Base-by-base conservation (phyloP, 2,329 filamentous ascomycete genomes). In the Colletotrichum musicola region DNA sequence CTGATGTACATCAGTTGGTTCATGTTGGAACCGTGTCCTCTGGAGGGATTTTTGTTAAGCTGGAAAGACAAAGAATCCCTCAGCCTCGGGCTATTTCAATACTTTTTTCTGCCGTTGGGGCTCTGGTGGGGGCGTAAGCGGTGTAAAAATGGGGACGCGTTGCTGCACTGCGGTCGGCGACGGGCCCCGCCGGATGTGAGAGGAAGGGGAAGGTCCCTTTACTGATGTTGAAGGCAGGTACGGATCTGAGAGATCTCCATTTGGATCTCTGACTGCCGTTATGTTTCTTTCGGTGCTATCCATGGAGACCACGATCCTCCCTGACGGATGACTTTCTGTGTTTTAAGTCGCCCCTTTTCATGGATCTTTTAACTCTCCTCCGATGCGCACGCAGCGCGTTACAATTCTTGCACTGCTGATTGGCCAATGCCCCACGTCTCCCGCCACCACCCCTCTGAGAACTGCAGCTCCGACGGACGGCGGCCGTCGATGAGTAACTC, bases 21-120 rank as follows among this genome's bases (percentile, higher is more conserved):
- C 54, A 61, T 65, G 51, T 69, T 51, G 46, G 70, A 72, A 53
- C 62, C 70, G 71, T 72, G 71, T 71, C 70, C 69, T 71, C 66
- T 54, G 50, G 25, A 51, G 50, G 4, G 42, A 55, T 47, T 35
- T 51, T 54, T 54, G 54, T 44, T 59, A 69, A 69, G 63, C 56
- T 57, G 6, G 67, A 53, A 68, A 22, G 56, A 68, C 35, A 47
- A 42, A 62, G 63, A 67, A 55, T 27, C 54, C 30, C 30, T 54
- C 65, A 65, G 30, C 65, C 62, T 60, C 65, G 65, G 53, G 60
- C 27, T 60, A 20, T 68, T 68, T 68, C 25, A 47, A 69, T 22
- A 40, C 56, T 22, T 66, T 69, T 69, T 69, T 69, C 67, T 69
- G 67, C 67, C 67, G 58, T 53, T 57, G 22, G 50, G 49, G 38